Conservation (phyloP, 2,329 filamentous ascomycete species). For the Didymella pinodella region DNA sequence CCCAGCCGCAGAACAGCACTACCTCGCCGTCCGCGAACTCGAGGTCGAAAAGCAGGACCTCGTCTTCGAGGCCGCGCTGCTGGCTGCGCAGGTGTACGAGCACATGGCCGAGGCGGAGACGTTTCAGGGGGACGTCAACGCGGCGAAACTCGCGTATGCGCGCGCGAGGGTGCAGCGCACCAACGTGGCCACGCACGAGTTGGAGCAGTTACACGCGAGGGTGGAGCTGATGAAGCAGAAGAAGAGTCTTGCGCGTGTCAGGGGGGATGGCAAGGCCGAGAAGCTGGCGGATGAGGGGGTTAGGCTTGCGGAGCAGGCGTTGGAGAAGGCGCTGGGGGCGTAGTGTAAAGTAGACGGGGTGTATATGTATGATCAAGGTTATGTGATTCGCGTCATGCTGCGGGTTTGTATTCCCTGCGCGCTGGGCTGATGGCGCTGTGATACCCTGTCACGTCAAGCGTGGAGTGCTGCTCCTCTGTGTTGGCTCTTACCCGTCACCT, state of each 20-base stretch:
- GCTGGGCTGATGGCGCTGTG: no score
- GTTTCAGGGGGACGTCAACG: conserved; percentile 21
- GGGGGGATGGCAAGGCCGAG: conserved; percentile 20
- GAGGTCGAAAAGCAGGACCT: conserved; percentile 30
- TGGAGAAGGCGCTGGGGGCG: conserved; percentile 19
- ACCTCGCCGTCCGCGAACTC: conserved; percentile 26
- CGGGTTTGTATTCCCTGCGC: no score
- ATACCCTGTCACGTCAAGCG: no score
- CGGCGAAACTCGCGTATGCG: conserved; percentile 20
- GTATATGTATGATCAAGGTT: no score
- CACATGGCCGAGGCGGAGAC: conserved; percentile 30
- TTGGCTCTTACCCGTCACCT: no score
- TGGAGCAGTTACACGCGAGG: conserved; percentile 21
- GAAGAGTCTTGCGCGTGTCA: conserved; percentile 16
- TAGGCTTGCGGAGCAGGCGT: conserved; percentile 15
- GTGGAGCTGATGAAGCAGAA: conserved; percentile 29
- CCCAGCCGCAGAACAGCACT: conserved; percentile 22
- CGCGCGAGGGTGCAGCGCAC: conserved; percentile 29
- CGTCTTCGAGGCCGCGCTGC: conserved; percentile 26
- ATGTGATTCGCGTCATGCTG: no score
- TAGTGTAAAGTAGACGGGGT: no score
- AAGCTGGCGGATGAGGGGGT: conserved; percentile 23
- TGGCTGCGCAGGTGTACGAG: conserved; percentile 37
- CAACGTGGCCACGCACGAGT: conserved; percentile 25
- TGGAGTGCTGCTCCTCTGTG: no score